phyloP scores from a whole-genome alignment of 1,139 yeast species.

The Petasospora rhodanensis region DNA sequence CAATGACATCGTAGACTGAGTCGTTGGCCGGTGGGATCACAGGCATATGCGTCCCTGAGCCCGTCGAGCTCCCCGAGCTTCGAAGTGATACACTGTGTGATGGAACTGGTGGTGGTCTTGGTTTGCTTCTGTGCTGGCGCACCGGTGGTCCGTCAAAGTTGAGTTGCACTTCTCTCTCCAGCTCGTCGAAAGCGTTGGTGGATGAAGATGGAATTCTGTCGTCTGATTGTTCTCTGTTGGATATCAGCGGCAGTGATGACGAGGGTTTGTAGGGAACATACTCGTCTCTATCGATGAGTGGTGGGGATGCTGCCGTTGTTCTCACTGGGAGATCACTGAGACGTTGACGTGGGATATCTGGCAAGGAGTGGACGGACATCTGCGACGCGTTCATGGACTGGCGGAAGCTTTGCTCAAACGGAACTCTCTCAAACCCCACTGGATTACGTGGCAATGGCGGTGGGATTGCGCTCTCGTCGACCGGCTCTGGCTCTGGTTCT shows the following conservation, averaged over 20 bases:
- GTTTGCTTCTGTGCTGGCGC: conserved; percentile 3
- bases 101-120: conserved; percentile 24
- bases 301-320: not conserved
- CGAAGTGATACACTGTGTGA: too few relatives aligned
- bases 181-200: conserved; percentile 28
- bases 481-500: conserved; percentile 11
- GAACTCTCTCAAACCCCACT: not conserved
- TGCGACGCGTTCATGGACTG: conserved; percentile 11
- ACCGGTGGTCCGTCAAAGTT: conserved; percentile 16
- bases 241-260: too few relatives aligned
- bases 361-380: conserved; percentile 19
- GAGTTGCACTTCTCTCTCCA: conserved; percentile 30
- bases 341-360: conserved; percentile 20
- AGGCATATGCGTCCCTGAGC: too few relatives aligned
- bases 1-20: conserved; percentile 17
- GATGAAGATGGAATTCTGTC: conserved; percentile 7
- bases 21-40: too few relatives aligned
- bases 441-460: conserved; percentile 25
- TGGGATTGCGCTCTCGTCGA: conserved; percentile 15
- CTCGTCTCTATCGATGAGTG: too few relatives aligned
- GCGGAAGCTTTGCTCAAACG: too few relatives aligned
- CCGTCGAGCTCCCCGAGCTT: too few relatives aligned
- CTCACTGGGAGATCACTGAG: not conserved
- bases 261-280: too few relatives aligned
- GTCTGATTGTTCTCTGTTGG: too few relatives aligned